phyloP scores from a whole-genome alignment of 1,284 basidiomycete genomes.

The Austroboletus niveus region DNA sequence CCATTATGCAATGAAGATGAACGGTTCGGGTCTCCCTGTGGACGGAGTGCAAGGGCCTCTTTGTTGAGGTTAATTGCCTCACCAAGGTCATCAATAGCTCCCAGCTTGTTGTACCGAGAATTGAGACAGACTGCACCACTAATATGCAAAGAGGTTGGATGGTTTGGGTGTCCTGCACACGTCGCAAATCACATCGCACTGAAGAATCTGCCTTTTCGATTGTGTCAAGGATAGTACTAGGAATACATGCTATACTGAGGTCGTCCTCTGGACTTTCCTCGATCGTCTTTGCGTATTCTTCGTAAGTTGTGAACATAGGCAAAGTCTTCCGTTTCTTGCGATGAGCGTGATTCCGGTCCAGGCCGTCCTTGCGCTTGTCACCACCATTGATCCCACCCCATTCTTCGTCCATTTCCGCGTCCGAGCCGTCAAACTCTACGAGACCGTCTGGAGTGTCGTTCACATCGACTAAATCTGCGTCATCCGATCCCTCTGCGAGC shows the following conservation, averaged over 20 bases:
- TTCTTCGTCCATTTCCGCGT: constrained; percentile 44
- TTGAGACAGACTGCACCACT: too few species aligned
- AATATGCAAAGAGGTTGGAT: too few species aligned
- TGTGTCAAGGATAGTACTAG: too few species aligned
- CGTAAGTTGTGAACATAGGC: constrained; percentile 92
- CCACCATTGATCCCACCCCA: constrained; percentile 49
- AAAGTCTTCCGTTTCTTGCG: constrained; percentile 73
- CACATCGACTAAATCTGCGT: constrained; percentile 63
- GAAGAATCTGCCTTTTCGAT: too few species aligned
- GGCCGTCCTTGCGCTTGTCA: constrained; percentile 47
- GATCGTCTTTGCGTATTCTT: constrained; percentile 93
- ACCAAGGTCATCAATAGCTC: too few species aligned
- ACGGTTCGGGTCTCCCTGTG: too few species aligned
- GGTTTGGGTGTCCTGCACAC: too few species aligned
- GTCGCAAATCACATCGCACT: too few species aligned
- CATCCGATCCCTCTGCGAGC: constrained; percentile 65
- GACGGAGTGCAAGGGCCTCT: too few species aligned
- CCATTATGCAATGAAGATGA: too few species aligned
- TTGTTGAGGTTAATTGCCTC: too few species aligned
- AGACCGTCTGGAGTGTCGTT: constrained; percentile 53
- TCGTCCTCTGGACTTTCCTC: constrained; percentile 52
- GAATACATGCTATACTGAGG: constrained; percentile 7
- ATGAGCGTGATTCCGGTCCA: constrained; percentile 48
- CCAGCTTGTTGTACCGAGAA: too few species aligned
- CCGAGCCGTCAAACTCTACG: constrained; percentile 57